Evolutionary conservation across 1,284 basidiomycete genomes (phyloP).

Genomic region (Rhodotorula sp.): DNA sequence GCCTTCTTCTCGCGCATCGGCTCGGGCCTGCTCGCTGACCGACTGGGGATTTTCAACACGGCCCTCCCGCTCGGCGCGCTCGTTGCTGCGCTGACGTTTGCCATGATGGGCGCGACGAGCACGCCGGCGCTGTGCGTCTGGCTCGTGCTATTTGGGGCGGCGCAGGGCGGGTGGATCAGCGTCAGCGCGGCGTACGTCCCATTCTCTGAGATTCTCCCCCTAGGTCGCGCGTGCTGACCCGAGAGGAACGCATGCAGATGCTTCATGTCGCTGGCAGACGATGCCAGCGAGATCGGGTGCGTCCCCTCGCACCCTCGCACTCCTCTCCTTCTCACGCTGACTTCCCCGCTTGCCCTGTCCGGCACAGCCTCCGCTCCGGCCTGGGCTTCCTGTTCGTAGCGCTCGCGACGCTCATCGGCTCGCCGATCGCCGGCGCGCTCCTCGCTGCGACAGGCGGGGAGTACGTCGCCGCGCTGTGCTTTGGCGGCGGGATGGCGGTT

Average conservation of each 20-base stretch:
- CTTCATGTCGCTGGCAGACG: slow-evolving; percentile 28
- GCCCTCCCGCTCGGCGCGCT: slow-evolving; percentile 25
- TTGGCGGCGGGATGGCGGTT: slow-evolving; percentile 28
- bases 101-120: slow-evolving; percentile 23
- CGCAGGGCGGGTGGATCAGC: slow-evolving; percentile 30
- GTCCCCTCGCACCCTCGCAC: not conserved
- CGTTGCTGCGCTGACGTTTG: slow-evolving; percentile 27
- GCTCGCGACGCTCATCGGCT: slow-evolving; percentile 37
- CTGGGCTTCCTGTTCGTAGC: slow-evolving; percentile 39
- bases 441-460: slow-evolving; percentile 18
- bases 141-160: slow-evolving; percentile 32
- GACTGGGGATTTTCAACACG: slow-evolving; percentile 33
- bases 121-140: slow-evolving; percentile 23
- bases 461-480: slow-evolving; percentile 34
- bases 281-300: slow-evolving; percentile 32
- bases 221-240: too few relatives aligned
- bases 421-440: slow-evolving; percentile 36
- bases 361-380: slow-evolving; percentile 26
- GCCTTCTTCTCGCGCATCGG: slow-evolving; percentile 33
- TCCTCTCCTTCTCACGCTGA: not conserved
- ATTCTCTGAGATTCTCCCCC: too few relatives aligned
- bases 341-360: not conserved
- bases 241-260: too few relatives aligned
- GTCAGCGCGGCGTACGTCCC: slow-evolving; percentile 4
- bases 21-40: slow-evolving; percentile 32